Percentiles rank a stretch among this genome's conserved stretches.
phyloP scores from a whole-genome alignment of 805 yeast genomes.

The Suhomyces sp. region DNA sequence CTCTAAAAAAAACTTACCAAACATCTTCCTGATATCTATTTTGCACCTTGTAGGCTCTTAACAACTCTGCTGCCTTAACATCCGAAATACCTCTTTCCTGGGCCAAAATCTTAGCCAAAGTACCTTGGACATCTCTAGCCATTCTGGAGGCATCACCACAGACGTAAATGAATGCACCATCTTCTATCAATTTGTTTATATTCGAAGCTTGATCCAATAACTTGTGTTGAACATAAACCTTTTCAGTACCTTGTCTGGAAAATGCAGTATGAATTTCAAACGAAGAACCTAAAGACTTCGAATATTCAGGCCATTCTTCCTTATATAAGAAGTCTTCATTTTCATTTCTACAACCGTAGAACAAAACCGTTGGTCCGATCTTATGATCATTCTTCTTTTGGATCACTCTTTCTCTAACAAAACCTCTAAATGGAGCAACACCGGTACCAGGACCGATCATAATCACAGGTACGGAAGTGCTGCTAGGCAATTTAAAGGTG shows the following conservation, averaged over 20 bases:
- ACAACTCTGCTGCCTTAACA: constrained; percentile 71
- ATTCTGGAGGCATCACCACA: constrained; percentile 96
- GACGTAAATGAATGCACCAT: constrained; percentile 87
- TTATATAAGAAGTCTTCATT: constrained; percentile 79
- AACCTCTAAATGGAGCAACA: constrained; percentile 97
- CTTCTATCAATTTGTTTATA: constrained; percentile 51
- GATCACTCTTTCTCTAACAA: constrained; percentile 81
- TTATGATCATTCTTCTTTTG: constrained; percentile 31
- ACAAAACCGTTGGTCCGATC: constrained; percentile 72
- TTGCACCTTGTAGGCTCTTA: constrained; percentile 75
- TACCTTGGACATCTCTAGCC: constrained; percentile 89
- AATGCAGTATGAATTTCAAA: constrained; percentile 82
- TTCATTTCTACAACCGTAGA: constrained; percentile 85
- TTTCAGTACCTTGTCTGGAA: constrained; percentile 64
- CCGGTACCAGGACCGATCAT: constrained; percentile 99
- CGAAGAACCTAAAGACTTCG: constrained; percentile 55
- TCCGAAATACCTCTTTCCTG: constrained; percentile 60
- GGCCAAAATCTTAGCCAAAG: constrained; percentile 63
- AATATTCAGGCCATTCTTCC: constrained; percentile 84
- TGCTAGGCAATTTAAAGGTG: constrained; percentile 87
- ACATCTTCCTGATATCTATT: constrained; percentile 97
- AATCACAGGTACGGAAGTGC: constrained; percentile 78
- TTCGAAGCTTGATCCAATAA: constrained; percentile 53
- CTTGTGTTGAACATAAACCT: constrained; percentile 84
- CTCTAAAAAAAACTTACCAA: constrained; percentile 54